Evolutionary conservation across 2,329 filamentous ascomycete genomes (phyloP), one percentile per base, ranked within the genome.

Genomic region (Penicillium rolfsii): DNA sequence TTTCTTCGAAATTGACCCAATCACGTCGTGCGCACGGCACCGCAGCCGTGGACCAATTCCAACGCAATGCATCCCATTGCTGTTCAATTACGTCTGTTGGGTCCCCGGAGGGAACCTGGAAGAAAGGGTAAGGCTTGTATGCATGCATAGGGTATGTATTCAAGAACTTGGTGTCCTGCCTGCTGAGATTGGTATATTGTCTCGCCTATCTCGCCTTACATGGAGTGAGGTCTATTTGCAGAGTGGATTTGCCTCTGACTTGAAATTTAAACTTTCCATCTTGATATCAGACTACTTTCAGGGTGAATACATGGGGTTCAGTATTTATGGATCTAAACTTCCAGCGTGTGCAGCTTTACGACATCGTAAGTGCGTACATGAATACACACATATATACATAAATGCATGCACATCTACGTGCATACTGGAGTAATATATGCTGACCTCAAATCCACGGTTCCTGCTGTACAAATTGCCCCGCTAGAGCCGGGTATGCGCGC

Each of bases 51-150:
- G 33, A 12, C 28, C 14, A 40, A 19, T 38, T 14, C 50, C 16
- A 24, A 53, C 8, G 30, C 50, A 40, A 50, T 50, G 46, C 46
- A 35, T 6, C 46, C 35, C 46, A 50, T 50, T 11, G 46, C 45
- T 48, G 45, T 48, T 30, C 45, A 24, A 28, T 26, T 6, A 28
- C 24, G 5, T 19, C 26, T 16, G 26, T 49, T 33, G 43, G 16
- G 28, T 49, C 33, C 28, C 28, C 46, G 28, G 28, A 22, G 22
- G 22, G 16, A 30, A n/a, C 8, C n/a, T n/a, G 14, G 26, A 11
- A 48, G 5, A 33, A 48, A 46, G 22, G 24, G 46, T 50, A 50
- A 50, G 46, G 46, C 46, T 50, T 50, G 46, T n/a, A 35, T 50
- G 46, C 46, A 50, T 50, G 46, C 46, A 50, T 33, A 30, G 28